These are phyloP conservation scores for Scenedesmus sp. DNA, from an alignment of 163 green algal genomes.

Conservation along the genomic window DNA sequence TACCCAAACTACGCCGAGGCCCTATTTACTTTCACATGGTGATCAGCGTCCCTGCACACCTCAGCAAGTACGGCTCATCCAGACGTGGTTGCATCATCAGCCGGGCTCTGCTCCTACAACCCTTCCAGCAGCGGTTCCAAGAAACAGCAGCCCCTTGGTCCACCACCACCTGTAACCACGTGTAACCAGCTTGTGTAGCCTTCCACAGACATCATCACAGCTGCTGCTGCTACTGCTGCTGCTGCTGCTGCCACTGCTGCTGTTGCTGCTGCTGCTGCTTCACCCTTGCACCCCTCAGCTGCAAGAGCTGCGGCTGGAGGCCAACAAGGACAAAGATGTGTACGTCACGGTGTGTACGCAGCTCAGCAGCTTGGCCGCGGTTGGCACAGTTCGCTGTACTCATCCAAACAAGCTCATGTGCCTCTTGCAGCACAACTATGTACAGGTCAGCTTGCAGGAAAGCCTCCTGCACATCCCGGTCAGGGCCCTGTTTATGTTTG, in stretches of 20 bases:
- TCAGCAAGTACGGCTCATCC: neutral
- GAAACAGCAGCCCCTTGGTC: neutral
- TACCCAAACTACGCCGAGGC: no score
- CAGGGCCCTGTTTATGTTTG: no score
- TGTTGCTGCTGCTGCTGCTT: neutral
- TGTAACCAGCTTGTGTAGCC: neutral
- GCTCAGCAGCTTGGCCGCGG: neutral
- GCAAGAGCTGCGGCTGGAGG: slow-evolving; percentile 53
- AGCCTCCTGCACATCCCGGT: no score
- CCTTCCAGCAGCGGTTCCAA: no score
- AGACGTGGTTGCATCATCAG: neutral
- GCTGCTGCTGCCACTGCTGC: neutral
- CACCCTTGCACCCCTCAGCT: slow-evolving; percentile 3
- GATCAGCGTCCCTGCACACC: no score
- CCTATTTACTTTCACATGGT: no score
- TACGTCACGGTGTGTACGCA: slow-evolving; percentile 37
- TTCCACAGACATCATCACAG: no score
- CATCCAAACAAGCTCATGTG: neutral
- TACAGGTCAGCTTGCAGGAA: neutral
- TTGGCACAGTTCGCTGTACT: neutral
- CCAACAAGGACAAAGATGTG: slow-evolving; percentile 44
- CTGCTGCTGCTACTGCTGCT: neutral
- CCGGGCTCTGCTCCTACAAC: no score
- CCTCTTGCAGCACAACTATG: neutral
- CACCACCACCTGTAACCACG: neutral